Evolutionary conservation across 306 rosid genomes (phyloP), one percentile per base, ranked within the genome.

Genomic region (Canavalia gladiata): DNA sequence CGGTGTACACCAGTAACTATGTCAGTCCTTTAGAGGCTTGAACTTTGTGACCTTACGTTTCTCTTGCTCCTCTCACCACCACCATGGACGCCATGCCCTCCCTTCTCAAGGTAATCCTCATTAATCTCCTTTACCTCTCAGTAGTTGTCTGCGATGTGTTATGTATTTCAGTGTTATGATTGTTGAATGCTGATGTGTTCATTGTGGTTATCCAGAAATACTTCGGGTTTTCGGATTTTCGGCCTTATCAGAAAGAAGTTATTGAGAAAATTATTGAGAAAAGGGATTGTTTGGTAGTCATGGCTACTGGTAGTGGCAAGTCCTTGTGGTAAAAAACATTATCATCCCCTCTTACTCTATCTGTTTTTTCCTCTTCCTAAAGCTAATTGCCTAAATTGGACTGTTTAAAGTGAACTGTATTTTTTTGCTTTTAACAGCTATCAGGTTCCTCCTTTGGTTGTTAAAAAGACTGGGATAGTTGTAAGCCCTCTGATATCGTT

Each of bases 301-400:
- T 90, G 98, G 98, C 94, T 72, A 94, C 98, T 76, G 98, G 98
- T 28, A 94, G 96, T 75, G 98, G 97, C 46, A 94, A 94, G 78
- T 94, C 98, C 62, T 79, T 94, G 72, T 94, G 98, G 96, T 91
- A 89, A 87, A 63, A 63, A 67, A 3, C 68, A 28, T 68, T 31
- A 6, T 1, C 7, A 4, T 2, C 9, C 55, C 1, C 46, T 71
- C 34, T 41, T n/a, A 59, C 31, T 33, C 56, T 9, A 13, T 41
- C 4, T 60, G 12, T 58, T 30, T 68, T 52, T n/a, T 30, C 25
- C 37, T 74, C 28, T 57, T 29, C 4, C 6, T 51, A 43, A 65
- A 51, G 59, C 50, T 82, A 35, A 62, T 74, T 29, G 29, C 52
- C 2, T 63, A 46, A 74, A 31, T 51, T 39, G 29, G 66, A 62